These are phyloP conservation scores for Dryas octopetala DNA, from an alignment of 306 rosid genomes.

Conservation along the genomic window DNA sequence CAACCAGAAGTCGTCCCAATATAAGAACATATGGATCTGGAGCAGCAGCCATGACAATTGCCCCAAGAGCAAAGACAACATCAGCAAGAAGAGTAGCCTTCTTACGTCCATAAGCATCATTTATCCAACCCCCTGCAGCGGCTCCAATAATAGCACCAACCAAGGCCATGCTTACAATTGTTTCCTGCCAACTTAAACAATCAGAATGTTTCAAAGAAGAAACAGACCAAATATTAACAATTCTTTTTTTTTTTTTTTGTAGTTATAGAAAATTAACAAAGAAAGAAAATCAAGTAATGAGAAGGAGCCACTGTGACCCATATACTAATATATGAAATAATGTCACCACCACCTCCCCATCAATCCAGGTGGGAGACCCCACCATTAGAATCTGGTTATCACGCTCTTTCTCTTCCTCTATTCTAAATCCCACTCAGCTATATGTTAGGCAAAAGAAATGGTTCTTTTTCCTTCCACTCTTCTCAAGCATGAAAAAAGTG, in stretches of 20 bases:
- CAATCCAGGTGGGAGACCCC: neutral
- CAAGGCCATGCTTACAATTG: slow-evolving; percentile 90
- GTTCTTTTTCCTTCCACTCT: neutral
- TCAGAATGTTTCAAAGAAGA: slow-evolving; percentile 1
- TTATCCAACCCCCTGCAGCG: slow-evolving; percentile 78
- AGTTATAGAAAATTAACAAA: neutral
- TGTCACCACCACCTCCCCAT: neutral
- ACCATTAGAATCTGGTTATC: neutral
- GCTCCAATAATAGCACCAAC: slow-evolving; percentile 87
- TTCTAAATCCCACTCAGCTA: slow-evolving; percentile 10
- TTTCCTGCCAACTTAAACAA: slow-evolving; percentile 56
- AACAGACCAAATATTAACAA: neutral
- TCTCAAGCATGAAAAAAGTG: neutral
- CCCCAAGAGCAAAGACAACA: slow-evolving; percentile 57
- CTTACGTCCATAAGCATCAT: slow-evolving; percentile 73
- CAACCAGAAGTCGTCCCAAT: slow-evolving; percentile 67
- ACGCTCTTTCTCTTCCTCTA: neutral
- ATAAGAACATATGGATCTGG: slow-evolving; percentile 72
- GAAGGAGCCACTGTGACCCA: neutral
- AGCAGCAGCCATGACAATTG: slow-evolving; percentile 71
- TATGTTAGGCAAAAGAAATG: neutral
- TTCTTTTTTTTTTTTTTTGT: neutral
- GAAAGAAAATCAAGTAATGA: neutral
- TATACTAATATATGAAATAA: neutral
- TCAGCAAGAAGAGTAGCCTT: slow-evolving; percentile 80